These are phyloP conservation scores for Wickerhamomyces tratensis DNA, from an alignment of 805 yeast species.

Conservation along the genomic window DNA sequence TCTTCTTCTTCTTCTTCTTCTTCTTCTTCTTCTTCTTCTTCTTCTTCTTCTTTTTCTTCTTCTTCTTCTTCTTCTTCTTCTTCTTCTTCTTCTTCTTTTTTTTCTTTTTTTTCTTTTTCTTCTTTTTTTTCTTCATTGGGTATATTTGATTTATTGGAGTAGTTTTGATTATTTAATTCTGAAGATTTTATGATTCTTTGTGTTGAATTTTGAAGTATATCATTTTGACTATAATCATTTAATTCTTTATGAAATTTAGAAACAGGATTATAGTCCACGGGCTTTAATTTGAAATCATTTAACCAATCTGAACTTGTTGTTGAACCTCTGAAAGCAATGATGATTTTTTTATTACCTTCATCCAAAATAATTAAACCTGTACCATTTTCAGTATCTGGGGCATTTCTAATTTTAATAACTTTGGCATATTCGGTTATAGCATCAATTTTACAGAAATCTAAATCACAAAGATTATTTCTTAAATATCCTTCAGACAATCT, in stretches of 20 bases:
- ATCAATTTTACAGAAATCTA: conserved; percentile 6
- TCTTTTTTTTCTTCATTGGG: neutral
- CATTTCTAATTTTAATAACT: conserved; percentile 9
- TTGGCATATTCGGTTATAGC: conserved; percentile 2
- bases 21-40: conserved; percentile 1
- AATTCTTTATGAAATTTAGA: neutral
- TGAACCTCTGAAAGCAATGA: conserved; percentile 61
- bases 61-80: neutral
- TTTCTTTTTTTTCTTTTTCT: too few relatives aligned
- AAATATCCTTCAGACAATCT: conserved; percentile 5
- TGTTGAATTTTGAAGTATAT: too few relatives aligned
- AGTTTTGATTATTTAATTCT: neutral
- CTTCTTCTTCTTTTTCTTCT: neutral
- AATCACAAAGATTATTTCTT: conserved; percentile 12
- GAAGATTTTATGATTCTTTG: neutral
- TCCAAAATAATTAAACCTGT: conserved; percentile 51
- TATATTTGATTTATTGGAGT: too few relatives aligned
- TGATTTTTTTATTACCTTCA: conserved; percentile 30
- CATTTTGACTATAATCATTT: too few relatives aligned
- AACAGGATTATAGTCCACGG: conserved; percentile 11
- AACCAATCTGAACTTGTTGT: conserved; percentile 56
- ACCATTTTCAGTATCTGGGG: conserved; percentile 23
- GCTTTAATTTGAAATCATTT: conserved; percentile 40
- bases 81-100: neutral
- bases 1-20: neutral